phyloP scores from a whole-genome alignment of 257 asterid species.

The Lavandula angustifolia region DNA sequence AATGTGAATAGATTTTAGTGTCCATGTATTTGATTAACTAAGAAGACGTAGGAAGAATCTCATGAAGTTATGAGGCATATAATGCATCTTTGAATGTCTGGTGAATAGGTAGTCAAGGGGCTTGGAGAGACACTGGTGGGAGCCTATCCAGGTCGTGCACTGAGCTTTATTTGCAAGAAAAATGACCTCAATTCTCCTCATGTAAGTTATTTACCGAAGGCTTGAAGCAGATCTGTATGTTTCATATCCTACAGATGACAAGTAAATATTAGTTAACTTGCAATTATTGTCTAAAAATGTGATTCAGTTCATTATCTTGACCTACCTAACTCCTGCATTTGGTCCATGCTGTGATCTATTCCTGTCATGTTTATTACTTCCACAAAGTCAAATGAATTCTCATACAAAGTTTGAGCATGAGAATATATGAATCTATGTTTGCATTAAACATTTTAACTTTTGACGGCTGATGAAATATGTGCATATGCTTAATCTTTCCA shows the following conservation, averaged over 20 bases:
- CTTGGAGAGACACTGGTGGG: slow-evolving; percentile 99
- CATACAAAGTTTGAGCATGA: neutral
- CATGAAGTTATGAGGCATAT: slow-evolving; percentile 3
- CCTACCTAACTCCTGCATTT: neutral
- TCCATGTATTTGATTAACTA: no score
- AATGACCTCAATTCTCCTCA: slow-evolving; percentile 71
- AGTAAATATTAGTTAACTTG: neutral
- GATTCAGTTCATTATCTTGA: slow-evolving; percentile 15
- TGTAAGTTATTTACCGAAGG: slow-evolving; percentile 43
- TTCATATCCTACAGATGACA: slow-evolving; percentile 3
- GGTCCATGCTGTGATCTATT: neutral
- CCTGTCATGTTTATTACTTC: neutral
- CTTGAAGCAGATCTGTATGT: slow-evolving; percentile 23
- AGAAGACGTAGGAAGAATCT: neutral
- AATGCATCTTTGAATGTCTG: slow-evolving; percentile 27
- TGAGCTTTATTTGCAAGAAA: slow-evolving; percentile 94
- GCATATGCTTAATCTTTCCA: slow-evolving; percentile 38
- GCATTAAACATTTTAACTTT: slow-evolving; percentile 14
- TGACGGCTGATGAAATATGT: slow-evolving; percentile 24
- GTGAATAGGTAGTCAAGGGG: slow-evolving; percentile 90
- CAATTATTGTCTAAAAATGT: neutral
- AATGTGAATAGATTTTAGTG: no score
- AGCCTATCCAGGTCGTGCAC: slow-evolving; percentile 99
- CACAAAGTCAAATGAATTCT: slow-evolving; percentile 16
- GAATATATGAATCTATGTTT: neutral